Base-by-base conservation (phyloP, 805 yeast genomes). In the Yamadazyma paraphyllophila region DNA sequence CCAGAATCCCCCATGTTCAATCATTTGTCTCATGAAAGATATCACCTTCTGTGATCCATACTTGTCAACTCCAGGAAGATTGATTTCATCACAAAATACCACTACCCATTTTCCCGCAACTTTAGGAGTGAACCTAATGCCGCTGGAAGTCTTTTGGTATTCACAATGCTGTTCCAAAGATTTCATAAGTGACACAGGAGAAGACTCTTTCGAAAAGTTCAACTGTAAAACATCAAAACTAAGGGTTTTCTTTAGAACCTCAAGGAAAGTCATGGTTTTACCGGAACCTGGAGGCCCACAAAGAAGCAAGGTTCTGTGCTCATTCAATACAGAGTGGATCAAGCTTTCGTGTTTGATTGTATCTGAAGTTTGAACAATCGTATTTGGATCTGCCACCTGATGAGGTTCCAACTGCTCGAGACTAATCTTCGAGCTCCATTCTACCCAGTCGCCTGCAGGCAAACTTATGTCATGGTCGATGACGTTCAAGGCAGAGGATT, bases 211-310 rank as follows among this genome's bases (percentile, higher is more conserved):
- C 1, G 96, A 88, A 56, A 91, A 89, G 55, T 89, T 92, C 53
- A 92, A 61, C 4, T 88, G 80, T 2, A 82, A 73, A 2, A 89
- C 67, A 15, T 81, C 85, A 47, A 81, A 69, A 12, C 76, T 71
- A 0, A 82, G 74, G 0, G 85, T 73, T 43, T 69, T 71, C 37
- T 87, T 67, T 34, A 92, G 59, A 0, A 89, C 82, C 39, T 83
- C 80, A 52, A 88, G 74, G 14, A 92, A 65, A 0, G 91, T 82
- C 98, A 92, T 91, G 0, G 98, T 91, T 60, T 92, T 92, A 47
- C 98, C 98, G 0, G 97, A 85, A 3, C 98, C 98, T 0, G 98
- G 97, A 0, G 98, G 98, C 2, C 98, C 98, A 64, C 96, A 89
- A 16, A 92, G 69, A 24, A 92, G 69, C 13, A 88, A 60, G 0